Evolutionary conservation across 192 early-diverging fungal genomes (phyloP), one percentile per base, ranked within the genome.

Genomic region (Backusella macrospora): DNA sequence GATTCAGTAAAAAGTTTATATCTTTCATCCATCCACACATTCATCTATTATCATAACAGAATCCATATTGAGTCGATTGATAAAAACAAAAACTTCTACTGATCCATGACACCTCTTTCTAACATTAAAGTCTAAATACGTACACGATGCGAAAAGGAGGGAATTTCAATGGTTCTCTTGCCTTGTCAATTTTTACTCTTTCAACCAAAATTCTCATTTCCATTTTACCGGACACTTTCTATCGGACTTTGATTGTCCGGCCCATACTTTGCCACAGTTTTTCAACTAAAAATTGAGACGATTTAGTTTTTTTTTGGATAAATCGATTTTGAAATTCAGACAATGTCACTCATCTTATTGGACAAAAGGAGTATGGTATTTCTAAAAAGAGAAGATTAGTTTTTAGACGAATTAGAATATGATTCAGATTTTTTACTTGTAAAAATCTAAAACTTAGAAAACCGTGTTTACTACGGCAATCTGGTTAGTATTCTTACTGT

Each of bases 1-100:
- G 49, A 10, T 52, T 45, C 90, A 52, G 52, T 59, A 59, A 12
- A 46, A 59, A 59, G 52, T 26, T 59, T 59, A 59, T 59, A 12
- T 59, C 10, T 26, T 59, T 59, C 52, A 59, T 59, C 52, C 52
- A 52, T 52, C 16, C 29, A 34, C 29, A 34, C 29, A 34, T 59
- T 59, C 52, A 59, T 59, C 52, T 23, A 52, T 52, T 18, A 52
- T 52, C 49, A 15, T 49, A 49, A 18, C 47, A 49, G 47, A 49
- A 18, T 49, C 47, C 47, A 49, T 6, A 49, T 21, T 52, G 49
- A 52, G 18, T 52, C 49, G 21, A 59, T 59, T 59, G 21, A 59
- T 59, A n/a, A 18, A 59, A 9, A 59, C 18, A 59, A 59, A 59
- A 59, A 23, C 52, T 59, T 59, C 9, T 59, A 59, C 23, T 59